Percentiles rank a stretch among this genome's conserved stretches.
Conservation (phyloP, 1,284 basidiomycete genomes). For the Cryptococcus sp. region DNA sequence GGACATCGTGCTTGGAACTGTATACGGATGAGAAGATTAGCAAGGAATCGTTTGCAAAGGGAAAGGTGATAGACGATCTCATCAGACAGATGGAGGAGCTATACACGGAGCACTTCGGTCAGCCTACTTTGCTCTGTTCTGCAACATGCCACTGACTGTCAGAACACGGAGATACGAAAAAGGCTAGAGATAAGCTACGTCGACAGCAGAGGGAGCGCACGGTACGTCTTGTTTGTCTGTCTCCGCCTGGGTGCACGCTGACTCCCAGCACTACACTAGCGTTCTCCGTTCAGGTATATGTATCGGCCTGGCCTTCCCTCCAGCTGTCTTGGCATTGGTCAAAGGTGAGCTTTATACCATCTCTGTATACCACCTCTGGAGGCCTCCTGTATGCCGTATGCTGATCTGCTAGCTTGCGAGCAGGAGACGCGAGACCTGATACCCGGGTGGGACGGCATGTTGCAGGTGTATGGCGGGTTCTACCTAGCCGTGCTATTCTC, state of each 20-base stretch:
- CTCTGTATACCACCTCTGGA: no score
- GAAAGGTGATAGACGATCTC: constrained; percentile 59
- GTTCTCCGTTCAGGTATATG: constrained; percentile 69
- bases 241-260: no score
- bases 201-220: constrained; percentile 54
- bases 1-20: constrained; percentile 55
- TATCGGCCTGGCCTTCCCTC: constrained; percentile 73
- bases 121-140: constrained; percentile 25
- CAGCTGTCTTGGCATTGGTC: constrained; percentile 62
- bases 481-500: constrained; percentile 71
- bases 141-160: background rate
- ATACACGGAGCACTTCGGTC: constrained; percentile 70
- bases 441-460: constrained; percentile 65
- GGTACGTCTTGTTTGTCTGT: no score
- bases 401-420: constrained; percentile 52
- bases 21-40: constrained; percentile 71
- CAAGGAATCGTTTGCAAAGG: constrained; percentile 48
- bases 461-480: constrained; percentile 75
- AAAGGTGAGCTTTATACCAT: constrained; percentile 52
- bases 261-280: constrained; percentile 62
- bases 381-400: no score
- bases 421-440: constrained; percentile 56
- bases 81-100: constrained; percentile 67
- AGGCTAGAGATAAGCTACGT: constrained; percentile 65
- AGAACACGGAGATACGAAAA: constrained; percentile 81